Base-by-base conservation (phyloP, 2,329 filamentous ascomycete genomes). In the Fusarium napiforme region DNA sequence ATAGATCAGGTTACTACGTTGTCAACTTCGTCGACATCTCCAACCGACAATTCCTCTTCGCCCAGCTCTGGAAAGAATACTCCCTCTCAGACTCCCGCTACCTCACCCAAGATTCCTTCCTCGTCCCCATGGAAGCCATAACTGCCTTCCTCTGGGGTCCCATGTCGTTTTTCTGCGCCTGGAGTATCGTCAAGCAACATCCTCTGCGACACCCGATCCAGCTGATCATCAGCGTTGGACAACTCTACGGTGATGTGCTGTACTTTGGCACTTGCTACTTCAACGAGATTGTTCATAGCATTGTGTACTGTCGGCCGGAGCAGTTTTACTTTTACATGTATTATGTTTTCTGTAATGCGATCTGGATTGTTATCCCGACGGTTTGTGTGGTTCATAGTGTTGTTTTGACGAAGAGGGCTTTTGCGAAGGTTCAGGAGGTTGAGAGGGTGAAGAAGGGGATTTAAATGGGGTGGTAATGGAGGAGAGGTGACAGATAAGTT, bases 1-100 rank as follows among this genome's bases (percentile, higher is more conserved):
- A 71, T 23, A 7, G 26, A 3, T 3, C 15, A 86, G 85, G 87
- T 32, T 88, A 88, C 79, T 88, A 86, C 73, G 82, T 84, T 16
- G 78, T 82, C 74, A 84, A 87, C 78, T 82, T 82, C 47, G 67
- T 78, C 58, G 67, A 78, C 66, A 84, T 89, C 74, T 83, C 82
- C 39, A 75, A 80, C 40, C 78, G 78, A 39, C 78, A 78, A 34
- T 80, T 85, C 73, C 73, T 88, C 39, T 85, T 89, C 52, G 87
- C 84, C 36, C 86, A 89, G 77, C 81, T 88, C 3, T 89, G 88
- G 87, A 89, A 89, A 75, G 87, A 89, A 73, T 89, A 89, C 79
- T 84, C 88, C 6, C 82, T 88, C 40, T 87, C 86, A 14, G 88
- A 89, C 78, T 88, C 86, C 7, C 85, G 88, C 71, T 89, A 89